Conservation (phyloP, 1,284 basidiomycete genomes). For the Xerocomus cyaneibrunnescens region DNA sequence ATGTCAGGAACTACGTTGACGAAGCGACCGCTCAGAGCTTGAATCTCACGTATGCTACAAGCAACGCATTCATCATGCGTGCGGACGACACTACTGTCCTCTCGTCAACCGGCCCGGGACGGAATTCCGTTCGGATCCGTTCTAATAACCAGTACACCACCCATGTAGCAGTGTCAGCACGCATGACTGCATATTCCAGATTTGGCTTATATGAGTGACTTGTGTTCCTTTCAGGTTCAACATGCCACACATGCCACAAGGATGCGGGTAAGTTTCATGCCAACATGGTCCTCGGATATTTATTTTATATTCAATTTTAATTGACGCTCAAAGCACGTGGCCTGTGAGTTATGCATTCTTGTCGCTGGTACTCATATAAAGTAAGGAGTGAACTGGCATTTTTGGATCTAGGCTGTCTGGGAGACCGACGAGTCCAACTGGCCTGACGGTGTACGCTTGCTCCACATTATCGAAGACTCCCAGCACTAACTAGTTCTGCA, state of each 20-base stretch:
- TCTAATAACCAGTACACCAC: constrained; percentile 52
- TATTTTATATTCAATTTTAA: background rate
- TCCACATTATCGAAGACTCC: background rate
- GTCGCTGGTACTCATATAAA: background rate
- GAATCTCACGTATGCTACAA: constrained; percentile 50
- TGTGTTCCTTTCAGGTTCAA: constrained; percentile 31
- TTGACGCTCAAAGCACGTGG: constrained; percentile 43
- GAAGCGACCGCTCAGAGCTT: constrained; percentile 42
- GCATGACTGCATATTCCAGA: background rate
- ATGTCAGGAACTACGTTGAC: constrained; percentile 55
- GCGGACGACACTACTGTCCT: constrained; percentile 51
- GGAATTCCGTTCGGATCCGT: constrained; percentile 58
- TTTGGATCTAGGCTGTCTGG: constrained; percentile 43
- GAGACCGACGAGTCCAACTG: constrained; percentile 50
- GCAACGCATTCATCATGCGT: constrained; percentile 51
- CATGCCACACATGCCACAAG: constrained; percentile 53
- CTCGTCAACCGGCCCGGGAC: constrained; percentile 47
- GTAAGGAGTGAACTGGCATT: constrained; percentile 8
- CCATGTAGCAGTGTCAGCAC: constrained; percentile 56
- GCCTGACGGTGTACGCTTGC: constrained; percentile 43
- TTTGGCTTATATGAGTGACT: background rate
- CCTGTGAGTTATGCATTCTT: constrained; percentile 28
- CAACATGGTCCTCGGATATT: background rate
- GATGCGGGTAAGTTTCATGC: constrained; percentile 54
- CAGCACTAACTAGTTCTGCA: constrained; percentile 18